These are phyloP conservation scores for Fusarium nygamai DNA, from an alignment of 2,329 filamentous ascomycete genomes.

Conservation along the genomic window DNA sequence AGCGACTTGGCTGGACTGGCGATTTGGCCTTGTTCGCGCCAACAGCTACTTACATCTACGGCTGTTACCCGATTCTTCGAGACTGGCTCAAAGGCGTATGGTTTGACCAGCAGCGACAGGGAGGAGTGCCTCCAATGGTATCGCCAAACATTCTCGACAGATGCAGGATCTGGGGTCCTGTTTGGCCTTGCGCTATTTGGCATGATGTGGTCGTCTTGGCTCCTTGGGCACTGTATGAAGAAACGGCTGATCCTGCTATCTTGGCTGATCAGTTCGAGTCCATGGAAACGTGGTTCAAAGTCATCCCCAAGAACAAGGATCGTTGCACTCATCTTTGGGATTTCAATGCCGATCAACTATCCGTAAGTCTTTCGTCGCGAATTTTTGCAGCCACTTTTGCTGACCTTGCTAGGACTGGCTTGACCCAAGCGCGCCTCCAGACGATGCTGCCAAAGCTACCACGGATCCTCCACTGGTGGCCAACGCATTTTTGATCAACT, in stretches of 20 bases:
- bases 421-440: constrained; percentile 56
- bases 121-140: constrained; percentile 38
- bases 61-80: constrained; percentile 59
- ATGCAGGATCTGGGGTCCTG: constrained; percentile 25
- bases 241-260: constrained; percentile 50
- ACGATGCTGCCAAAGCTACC: constrained; percentile 51
- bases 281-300: constrained; percentile 53
- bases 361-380: constrained; percentile 3
- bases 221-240: constrained; percentile 54
- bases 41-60: constrained; percentile 63
- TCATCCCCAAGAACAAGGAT: constrained; percentile 46
- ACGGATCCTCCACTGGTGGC: constrained; percentile 55
- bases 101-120: constrained; percentile 28
- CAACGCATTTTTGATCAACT: constrained; percentile 58
- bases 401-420: constrained; percentile 57
- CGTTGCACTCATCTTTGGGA: constrained; percentile 53
- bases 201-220: constrained; percentile 54
- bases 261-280: constrained; percentile 52
- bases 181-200: constrained; percentile 52
- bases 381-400: accelerated
- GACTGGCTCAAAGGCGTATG: constrained; percentile 37
- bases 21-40: constrained; percentile 61
- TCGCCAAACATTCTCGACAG: constrained; percentile 24
- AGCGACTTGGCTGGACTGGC: constrained; percentile 64
- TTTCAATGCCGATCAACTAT: constrained; percentile 29